phyloP scores from a whole-genome alignment of 495 filamentous ascomycete species.

The Neurospora hispaniola region DNA sequence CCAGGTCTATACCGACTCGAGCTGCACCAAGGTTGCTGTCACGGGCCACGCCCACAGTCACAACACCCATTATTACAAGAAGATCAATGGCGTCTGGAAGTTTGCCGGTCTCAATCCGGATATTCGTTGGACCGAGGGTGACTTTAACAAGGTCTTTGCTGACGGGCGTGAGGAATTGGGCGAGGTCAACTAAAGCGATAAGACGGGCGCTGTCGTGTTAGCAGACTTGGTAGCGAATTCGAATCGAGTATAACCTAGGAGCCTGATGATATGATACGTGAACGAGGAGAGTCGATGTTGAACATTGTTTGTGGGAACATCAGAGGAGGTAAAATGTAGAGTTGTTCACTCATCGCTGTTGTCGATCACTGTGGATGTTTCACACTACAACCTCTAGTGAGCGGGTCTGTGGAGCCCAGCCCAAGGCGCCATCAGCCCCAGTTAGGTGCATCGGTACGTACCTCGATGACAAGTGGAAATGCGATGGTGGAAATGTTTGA shows the following conservation, averaged over 20 bases:
- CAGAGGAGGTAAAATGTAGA: neutral
- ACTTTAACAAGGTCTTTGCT: constrained; percentile 45
- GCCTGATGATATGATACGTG: neutral
- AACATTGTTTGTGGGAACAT: neutral
- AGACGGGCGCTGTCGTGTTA: constrained; percentile 6
- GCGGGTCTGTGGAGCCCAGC: neutral
- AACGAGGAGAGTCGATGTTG: neutral
- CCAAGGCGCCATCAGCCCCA: neutral
- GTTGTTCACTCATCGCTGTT: neutral
- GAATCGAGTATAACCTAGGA: neutral
- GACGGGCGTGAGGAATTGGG: constrained; percentile 35
- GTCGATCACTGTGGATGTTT: neutral
- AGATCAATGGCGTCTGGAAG: constrained; percentile 71
- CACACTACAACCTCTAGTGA: too few relatives aligned
- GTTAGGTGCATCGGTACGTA: neutral
- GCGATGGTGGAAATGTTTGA: neutral
- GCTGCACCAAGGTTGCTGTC: constrained; percentile 37
- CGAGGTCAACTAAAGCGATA: constrained; percentile 7
- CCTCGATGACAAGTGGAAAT: neutral
- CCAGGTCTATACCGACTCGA: constrained; percentile 47
- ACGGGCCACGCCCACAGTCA: constrained; percentile 63
- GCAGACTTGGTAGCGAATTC: neutral
- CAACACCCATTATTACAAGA: constrained; percentile 63
- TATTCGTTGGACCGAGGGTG: constrained; percentile 63
- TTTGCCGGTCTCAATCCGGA: constrained; percentile 64